phyloP scores from a whole-genome alignment of 257 asterid species.

The Nicotiana benthamiana region DNA sequence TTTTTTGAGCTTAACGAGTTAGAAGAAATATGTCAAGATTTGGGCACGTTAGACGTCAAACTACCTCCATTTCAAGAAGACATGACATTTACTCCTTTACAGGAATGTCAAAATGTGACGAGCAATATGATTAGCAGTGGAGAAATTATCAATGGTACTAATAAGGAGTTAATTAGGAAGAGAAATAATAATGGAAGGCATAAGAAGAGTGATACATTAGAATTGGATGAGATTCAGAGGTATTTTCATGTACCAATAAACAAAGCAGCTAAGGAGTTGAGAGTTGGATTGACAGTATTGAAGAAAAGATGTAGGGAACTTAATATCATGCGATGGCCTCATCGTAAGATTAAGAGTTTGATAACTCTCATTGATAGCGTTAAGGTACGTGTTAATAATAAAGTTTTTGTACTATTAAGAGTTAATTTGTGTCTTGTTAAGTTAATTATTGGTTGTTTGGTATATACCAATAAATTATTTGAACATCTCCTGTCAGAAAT shows the following conservation, averaged over 20 bases:
- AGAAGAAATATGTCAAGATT: constrained; percentile 36
- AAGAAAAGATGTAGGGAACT: constrained; percentile 80
- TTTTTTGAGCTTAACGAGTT: constrained; percentile 26
- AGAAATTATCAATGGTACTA: neutral
- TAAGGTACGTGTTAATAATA: constrained; percentile 32
- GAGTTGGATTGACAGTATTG: constrained; percentile 70
- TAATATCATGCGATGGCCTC: constrained; percentile 78
- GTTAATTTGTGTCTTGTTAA: no score
- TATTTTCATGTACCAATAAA: constrained; percentile 67
- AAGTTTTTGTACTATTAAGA: neutral
- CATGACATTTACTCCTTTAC: neutral
- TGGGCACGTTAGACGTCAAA: constrained; percentile 32
- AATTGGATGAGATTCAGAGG: constrained; percentile 59
- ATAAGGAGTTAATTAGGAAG: neutral
- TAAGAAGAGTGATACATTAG: constrained; percentile 31
- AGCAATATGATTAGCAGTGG: no score
- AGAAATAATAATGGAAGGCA: constrained; percentile 17
- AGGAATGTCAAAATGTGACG: neutral
- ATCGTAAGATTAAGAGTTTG: constrained; percentile 83
- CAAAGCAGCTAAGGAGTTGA: constrained; percentile 64
- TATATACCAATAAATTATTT: neutral
- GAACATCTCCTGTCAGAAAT: no score
- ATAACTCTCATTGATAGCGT: constrained; percentile 63
- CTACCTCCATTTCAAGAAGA: constrained; percentile 15
- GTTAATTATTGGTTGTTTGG: neutral